A percentile compares a stretch with the other conserved stretches of the same genome.
These are phyloP conservation scores for Psilocybe azurescens DNA, from an alignment of 768 basidiomycete species.

Conservation along the genomic window DNA sequence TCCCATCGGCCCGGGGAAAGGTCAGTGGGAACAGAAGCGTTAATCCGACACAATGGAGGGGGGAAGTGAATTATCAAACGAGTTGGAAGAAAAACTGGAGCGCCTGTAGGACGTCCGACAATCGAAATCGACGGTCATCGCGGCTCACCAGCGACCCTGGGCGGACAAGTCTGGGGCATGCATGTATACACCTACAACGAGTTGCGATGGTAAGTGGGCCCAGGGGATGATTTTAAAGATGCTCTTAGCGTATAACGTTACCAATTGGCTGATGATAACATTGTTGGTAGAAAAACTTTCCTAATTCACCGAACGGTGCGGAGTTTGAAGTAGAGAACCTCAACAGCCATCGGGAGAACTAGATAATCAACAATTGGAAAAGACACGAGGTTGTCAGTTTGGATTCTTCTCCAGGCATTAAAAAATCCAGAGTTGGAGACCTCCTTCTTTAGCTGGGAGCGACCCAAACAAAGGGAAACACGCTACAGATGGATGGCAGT, in stretches of 20 bases:
- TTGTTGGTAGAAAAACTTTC: not conserved
- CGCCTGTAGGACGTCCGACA: not conserved
- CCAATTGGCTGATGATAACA: not conserved
- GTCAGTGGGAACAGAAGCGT: not conserved
- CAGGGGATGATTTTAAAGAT: not conserved
- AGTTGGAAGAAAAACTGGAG: too few relatives aligned
- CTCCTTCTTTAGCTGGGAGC: not conserved
- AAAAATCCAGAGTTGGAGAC: not conserved
- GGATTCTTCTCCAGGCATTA: not conserved
- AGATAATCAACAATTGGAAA: constrained; percentile 4
- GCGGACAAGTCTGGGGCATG: too few relatives aligned
- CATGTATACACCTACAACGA: not conserved
- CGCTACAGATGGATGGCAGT: constrained; percentile 2
- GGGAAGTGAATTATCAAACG: too few relatives aligned
- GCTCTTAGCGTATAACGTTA: not conserved
- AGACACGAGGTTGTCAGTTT: not conserved
- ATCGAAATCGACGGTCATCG: not conserved
- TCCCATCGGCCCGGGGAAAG: not conserved
- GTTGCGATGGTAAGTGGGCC: not conserved
- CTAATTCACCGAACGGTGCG: constrained; percentile 3
- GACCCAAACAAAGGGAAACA: not conserved
- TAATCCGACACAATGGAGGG: too few relatives aligned
- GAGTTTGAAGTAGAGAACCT: not conserved
- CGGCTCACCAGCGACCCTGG: not conserved
- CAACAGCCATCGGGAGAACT: constrained; percentile 3